Percentiles rank a stretch among this genome's conserved stretches.
Conservation (phyloP, 768 basidiomycete species). For the Panellus pusillus region DNA sequence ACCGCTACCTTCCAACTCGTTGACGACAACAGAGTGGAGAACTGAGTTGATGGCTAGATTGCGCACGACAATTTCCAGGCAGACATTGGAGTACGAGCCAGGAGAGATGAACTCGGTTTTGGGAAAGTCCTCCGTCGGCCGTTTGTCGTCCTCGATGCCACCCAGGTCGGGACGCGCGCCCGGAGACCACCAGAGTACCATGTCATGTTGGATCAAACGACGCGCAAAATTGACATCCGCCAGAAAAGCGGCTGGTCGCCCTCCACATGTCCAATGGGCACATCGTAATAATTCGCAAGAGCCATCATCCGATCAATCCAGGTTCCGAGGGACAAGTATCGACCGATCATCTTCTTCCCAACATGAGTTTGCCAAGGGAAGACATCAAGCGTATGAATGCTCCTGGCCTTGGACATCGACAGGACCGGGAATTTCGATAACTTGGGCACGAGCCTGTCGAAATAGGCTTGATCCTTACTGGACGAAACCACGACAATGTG, state of each 20-base stretch:
- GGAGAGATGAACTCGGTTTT: slow-evolving; percentile 83
- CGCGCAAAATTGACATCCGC: slow-evolving; percentile 92
- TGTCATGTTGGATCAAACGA: slow-evolving; percentile 81
- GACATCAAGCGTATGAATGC: slow-evolving; percentile 70
- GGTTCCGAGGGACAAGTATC: slow-evolving; percentile 73
- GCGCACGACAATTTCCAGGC: slow-evolving; percentile 83
- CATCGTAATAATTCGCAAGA: slow-evolving; percentile 87
- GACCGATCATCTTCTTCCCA: slow-evolving; percentile 77
- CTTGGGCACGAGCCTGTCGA: slow-evolving; percentile 69
- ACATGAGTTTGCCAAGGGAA: slow-evolving; percentile 90
- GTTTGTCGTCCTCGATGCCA: slow-evolving; percentile 85
- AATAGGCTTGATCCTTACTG: slow-evolving; percentile 78
- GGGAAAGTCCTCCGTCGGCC: slow-evolving; percentile 72
- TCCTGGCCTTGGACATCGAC: slow-evolving; percentile 79
- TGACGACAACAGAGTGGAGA: slow-evolving; percentile 90
- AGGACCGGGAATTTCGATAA: slow-evolving; percentile 84
- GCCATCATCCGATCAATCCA: slow-evolving; percentile 82
- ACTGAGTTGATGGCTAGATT: slow-evolving; percentile 95
- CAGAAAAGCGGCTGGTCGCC: slow-evolving; percentile 86
- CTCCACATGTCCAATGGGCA: slow-evolving; percentile 91
- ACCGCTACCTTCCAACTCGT: slow-evolving; percentile 95
- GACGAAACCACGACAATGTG: slow-evolving; percentile 84
- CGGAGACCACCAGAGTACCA: slow-evolving; percentile 96
- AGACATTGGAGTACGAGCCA: slow-evolving; percentile 91
- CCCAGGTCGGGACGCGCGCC: slow-evolving; percentile 89